Conservation (phyloP, 2,329 filamentous ascomycete genomes). For the Coniochaeta hoffmannii region DNA sequence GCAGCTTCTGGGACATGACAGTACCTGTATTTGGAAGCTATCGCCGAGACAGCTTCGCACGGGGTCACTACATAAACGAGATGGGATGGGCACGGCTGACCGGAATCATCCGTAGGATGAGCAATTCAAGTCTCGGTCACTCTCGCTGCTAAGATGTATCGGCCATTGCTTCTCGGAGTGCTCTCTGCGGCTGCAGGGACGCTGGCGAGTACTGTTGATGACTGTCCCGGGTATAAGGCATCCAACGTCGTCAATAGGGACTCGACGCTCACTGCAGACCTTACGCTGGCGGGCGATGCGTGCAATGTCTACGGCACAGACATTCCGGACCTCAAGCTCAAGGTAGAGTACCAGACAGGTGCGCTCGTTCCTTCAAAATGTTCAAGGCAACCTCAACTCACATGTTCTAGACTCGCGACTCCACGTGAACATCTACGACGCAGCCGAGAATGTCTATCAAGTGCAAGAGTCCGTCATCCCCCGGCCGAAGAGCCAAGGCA, state of each 20-base stretch:
- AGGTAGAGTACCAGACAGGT: slow-evolving; percentile 25
- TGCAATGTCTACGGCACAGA: slow-evolving; percentile 75
- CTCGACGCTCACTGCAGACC: slow-evolving; percentile 56
- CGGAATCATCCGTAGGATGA: neutral
- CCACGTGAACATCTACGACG: slow-evolving; percentile 68
- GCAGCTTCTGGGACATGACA: no score
- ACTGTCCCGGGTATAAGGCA: slow-evolving; percentile 60
- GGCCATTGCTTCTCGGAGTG: neutral
- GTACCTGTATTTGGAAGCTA: neutral
- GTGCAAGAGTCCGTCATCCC: slow-evolving; percentile 63
- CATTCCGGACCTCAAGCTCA: slow-evolving; percentile 37
- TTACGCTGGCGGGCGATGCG: slow-evolving; percentile 57
- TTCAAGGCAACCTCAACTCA: neutral
- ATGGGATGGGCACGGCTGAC: no score
- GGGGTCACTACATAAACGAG: neutral
- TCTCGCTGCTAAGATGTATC: neutral
- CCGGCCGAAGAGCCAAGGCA: slow-evolving; percentile 38
- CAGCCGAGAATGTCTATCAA: slow-evolving; percentile 63
- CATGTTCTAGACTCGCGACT: slow-evolving; percentile 49
- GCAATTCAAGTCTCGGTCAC: no score
- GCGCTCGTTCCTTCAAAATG: neutral
- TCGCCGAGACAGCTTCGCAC: neutral
- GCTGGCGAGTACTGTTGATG: neutral
- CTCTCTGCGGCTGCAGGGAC: neutral
- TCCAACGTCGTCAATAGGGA: slow-evolving; percentile 47